Evolutionary conservation across 2,329 filamentous ascomycete species (phyloP), one percentile per base, ranked within the genome.

Genomic region (Dryadomyces quercivorus): DNA sequence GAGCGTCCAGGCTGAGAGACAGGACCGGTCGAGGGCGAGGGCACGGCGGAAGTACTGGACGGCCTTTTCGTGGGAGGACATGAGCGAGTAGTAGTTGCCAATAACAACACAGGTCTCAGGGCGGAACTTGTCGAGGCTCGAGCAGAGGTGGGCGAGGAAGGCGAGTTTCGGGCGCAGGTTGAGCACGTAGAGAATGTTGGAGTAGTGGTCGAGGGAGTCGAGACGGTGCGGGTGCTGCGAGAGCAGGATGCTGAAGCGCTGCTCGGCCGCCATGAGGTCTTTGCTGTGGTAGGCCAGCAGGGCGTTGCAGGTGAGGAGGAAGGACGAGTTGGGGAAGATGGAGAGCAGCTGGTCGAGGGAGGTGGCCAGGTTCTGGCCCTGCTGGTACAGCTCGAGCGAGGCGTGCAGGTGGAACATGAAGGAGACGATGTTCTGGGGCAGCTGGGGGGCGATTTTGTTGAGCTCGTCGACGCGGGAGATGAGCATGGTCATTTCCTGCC

Each of bases 41-140:
- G 93, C 93, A 21, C 93, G 85, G 3, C 93, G 86, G 73, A 98
- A 98, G 69, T 97, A 97, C 71, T 96, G 90, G 53, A 98, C 91
- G 0, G 93, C 92, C 66, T 98, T 98, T 67, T 98, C 93, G 66
- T 98, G 93, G 66, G 94, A 85, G 0, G 91, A 95, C 58, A 95
- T 83, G 1, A 96, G 73, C 0, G 89, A 94, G 70, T 96, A 98
- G 72, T 97, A 97, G 66, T 98, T 98, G 5, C 93, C 93, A 22
- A 97, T 85, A 0, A 97, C 92, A 53, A 94, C 94, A 65, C 93
- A 97, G 0, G 93, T 95, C 68, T 98, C 93, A 0, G 93, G 92
- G 0, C 93, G 85, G 69, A 98, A 98, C 63, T 92, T 95, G 74
- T 98, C 93, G 7, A 93, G 88, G 50, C 84, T 85, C 1, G 88